Conservation (phyloP, 1,284 basidiomycete species). For the Pseudozyma thailandica region DNA sequence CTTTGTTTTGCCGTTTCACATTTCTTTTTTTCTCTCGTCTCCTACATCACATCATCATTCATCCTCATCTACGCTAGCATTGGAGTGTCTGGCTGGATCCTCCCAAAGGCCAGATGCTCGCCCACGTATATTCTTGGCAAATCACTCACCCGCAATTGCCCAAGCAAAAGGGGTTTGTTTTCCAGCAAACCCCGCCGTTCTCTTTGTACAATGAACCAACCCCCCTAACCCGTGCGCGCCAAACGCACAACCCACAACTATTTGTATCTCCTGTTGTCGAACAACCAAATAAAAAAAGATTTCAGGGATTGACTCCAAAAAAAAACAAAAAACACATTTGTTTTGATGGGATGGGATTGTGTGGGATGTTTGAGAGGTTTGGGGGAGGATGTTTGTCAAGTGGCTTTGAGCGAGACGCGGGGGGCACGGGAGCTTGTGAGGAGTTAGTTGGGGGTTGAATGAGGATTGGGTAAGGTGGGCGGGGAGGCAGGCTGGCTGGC, state of each 20-base stretch:
- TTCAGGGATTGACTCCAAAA: constrained; percentile 46
- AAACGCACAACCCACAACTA: neutral
- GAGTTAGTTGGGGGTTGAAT: no score
- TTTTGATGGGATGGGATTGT: no score
- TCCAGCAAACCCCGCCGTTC: constrained; percentile 22
- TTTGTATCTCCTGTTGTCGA: constrained; percentile 32
- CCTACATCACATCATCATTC: constrained; percentile 8
- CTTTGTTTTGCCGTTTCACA: constrained; percentile 1
- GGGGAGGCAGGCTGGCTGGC: no score
- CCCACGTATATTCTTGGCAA: constrained; percentile 16
- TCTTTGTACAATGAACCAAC: constrained; percentile 47
- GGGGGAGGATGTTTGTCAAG: no score
- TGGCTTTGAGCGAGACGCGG: no score
- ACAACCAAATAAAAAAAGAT: constrained; percentile 40
- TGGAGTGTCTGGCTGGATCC: neutral
- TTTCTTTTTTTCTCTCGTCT: neutral
- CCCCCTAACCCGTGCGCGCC: neutral
- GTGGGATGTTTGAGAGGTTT: no score
- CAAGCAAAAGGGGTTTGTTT: constrained; percentile 27
- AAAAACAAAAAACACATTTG: no score
- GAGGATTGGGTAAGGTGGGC: no score
- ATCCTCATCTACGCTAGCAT: constrained; percentile 7
- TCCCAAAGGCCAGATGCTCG: neutral
- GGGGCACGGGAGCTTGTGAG: no score
- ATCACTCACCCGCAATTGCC: no score